Conservation (phyloP, 257 asterid genomes). For the Solanum piurae region DNA sequence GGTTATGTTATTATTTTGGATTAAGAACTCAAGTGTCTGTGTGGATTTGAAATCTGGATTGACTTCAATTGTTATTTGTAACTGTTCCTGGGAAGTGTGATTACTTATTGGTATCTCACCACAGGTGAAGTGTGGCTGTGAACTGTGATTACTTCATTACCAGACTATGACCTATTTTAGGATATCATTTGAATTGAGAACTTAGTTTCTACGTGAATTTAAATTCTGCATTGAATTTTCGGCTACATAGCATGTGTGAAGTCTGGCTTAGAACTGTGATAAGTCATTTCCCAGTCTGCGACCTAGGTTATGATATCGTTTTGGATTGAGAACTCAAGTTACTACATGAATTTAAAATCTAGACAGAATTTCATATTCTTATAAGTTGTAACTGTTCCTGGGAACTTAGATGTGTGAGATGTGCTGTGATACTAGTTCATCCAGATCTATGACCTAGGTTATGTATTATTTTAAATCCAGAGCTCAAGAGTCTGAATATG, state of each 20-base stretch:
- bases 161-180: background rate
- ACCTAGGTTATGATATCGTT: background rate
- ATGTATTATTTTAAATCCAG: background rate
- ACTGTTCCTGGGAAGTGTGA: background rate
- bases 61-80: background rate
- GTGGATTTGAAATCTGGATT: background rate
- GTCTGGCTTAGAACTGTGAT: background rate
- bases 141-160: background rate
- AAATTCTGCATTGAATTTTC: background rate
- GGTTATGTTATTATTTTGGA: background rate
- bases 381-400: background rate
- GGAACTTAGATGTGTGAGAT: background rate
- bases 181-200: background rate
- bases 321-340: background rate
- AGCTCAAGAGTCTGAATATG: background rate
- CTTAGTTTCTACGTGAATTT: background rate
- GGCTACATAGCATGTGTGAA: background rate
- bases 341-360: background rate
- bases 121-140: background rate
- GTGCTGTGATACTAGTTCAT: background rate
- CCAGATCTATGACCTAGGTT: background rate
- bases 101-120: background rate
- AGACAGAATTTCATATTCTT: background rate
- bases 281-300: background rate
- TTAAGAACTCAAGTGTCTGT: background rate